A percentile compares a stretch with the other conserved stretches of the same genome.
phyloP scores from a whole-genome alignment of 257 asterid species.

The Eucommia ulmoides region DNA sequence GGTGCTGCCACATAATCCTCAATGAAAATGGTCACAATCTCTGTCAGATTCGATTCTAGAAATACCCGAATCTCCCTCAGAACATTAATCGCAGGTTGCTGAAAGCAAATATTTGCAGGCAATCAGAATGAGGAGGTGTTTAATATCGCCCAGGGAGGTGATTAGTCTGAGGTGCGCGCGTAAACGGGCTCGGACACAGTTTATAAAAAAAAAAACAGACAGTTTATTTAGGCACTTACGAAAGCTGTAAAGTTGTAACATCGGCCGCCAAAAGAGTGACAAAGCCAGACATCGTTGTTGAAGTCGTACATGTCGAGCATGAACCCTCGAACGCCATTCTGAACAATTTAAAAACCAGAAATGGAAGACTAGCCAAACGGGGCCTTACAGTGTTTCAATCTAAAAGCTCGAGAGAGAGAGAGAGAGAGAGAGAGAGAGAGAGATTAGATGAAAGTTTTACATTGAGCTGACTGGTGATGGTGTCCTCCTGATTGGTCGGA shows the following conservation, averaged over 20 bases:
- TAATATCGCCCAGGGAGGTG: too few species aligned
- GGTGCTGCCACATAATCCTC: slow-evolving; percentile 78
- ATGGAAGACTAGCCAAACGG: too few species aligned
- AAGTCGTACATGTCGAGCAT: slow-evolving; percentile 93
- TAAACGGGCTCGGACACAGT: too few species aligned
- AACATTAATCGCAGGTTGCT: slow-evolving; percentile 81
- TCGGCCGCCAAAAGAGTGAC: slow-evolving; percentile 59
- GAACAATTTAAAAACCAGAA: too few species aligned
- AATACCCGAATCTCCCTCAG: slow-evolving; percentile 59
- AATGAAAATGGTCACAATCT: slow-evolving; percentile 62
- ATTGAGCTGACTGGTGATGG: slow-evolving; percentile 49
- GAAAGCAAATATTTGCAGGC: slow-evolving; percentile 3
- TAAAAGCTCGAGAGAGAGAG: too few species aligned
- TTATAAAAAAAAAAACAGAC: too few species aligned
- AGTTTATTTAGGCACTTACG: slow-evolving; percentile 70
- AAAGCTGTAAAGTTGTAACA: slow-evolving; percentile 67
- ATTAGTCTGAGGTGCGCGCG: too few species aligned
- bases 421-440: too few species aligned
- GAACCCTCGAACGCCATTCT: slow-evolving; percentile 94
- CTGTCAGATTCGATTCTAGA: slow-evolving; percentile 41
- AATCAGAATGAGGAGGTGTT: neutral
- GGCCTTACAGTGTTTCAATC: too few species aligned
- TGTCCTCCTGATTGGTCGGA: slow-evolving; percentile 75
- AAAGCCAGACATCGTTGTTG: slow-evolving; percentile 66
- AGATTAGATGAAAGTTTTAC: too few species aligned